Evolutionary conservation across 1,284 basidiomycete species (phyloP), one percentile per base, ranked within the genome.

Genomic region (Sanghuangporus sanghuang): DNA sequence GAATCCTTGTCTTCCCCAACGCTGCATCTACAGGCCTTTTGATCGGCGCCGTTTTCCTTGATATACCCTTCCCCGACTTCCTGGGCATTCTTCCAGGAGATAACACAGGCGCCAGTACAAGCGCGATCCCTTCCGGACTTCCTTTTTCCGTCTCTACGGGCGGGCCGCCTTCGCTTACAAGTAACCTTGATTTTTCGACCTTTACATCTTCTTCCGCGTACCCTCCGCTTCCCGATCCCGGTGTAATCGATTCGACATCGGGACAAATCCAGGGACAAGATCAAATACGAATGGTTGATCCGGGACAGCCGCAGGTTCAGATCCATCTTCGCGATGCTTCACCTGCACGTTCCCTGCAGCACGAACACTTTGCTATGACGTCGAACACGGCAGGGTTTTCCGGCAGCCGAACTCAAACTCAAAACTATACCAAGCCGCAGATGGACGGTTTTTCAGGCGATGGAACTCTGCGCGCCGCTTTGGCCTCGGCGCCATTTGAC

Each of bases 1-100:
- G 84, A 18, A 79, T 87, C 66, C 76, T 87, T 62, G 78, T 87
- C 55, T 85, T 83, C 68, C 84, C 85, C 23, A 81, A 81, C 27
- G 74, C 79, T 57, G 83, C 84, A 61, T 81, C 81, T 6, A 80
- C 78, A 65, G 80, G 79, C 12, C 72, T 86, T 58, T 80, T 87
- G 60, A 79, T 85, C 66, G 85, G 84, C 46, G 83, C 81, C 2
- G 71, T 86, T 53, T 85, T 86, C 70, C 72, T 85, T 61, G 74
- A 77, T 44, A 69, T 74, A 18, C 73, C 75, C 21, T 85, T 86
- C 72, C 84, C 85, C 21, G 80, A 80, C 56, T 84, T 85, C 67
- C 71, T 85, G 32, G 11, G 53, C 16, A 11, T 57, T 58, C 35
- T 57, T 65, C 42, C 64, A 62, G 61, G 67, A 66, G 27, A 40